Evolutionary conservation across 768 basidiomycete species (phyloP).

Genomic region (Arthromyces matolae): DNA sequence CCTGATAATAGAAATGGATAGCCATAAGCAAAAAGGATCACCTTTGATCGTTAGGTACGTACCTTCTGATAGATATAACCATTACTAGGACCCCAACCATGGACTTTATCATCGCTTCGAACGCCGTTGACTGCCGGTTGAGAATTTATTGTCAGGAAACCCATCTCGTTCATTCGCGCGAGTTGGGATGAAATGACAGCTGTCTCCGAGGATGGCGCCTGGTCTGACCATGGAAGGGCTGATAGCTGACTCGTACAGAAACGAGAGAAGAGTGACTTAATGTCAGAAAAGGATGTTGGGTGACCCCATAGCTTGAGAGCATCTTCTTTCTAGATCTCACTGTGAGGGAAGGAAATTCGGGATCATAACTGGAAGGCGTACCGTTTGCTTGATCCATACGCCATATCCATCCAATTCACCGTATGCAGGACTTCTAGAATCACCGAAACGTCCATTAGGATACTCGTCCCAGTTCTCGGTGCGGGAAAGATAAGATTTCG

Average conservation of each 20-base stretch:
- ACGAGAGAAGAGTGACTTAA: slow-evolving; percentile 70
- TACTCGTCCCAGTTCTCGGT: slow-evolving; percentile 99
- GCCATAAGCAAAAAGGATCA: background rate
- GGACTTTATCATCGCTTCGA: slow-evolving; percentile 75
- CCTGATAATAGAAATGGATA: slow-evolving; percentile 40
- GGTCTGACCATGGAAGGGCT: slow-evolving; percentile 94
- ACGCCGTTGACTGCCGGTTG: slow-evolving; percentile 94
- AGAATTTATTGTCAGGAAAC: slow-evolving; percentile 96
- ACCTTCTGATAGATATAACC: slow-evolving; percentile 97
- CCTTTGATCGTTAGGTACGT: slow-evolving; percentile 1
- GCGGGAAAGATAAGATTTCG: slow-evolving; percentile 91
- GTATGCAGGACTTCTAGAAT: slow-evolving; percentile 95
- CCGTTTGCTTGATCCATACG: slow-evolving; percentile 86
- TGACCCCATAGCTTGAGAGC: slow-evolving; percentile 86
- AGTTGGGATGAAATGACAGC: slow-evolving; percentile 73
- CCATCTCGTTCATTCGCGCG: slow-evolving; percentile 81
- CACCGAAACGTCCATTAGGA: slow-evolving; percentile 98
- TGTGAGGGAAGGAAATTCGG: slow-evolving; percentile 8
- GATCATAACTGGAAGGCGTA: slow-evolving; percentile 24
- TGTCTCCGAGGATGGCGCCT: slow-evolving; percentile 82
- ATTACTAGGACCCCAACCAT: slow-evolving; percentile 93
- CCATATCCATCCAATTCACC: slow-evolving; percentile 98
- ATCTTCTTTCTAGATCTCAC: slow-evolving; percentile 65
- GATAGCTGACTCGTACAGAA: slow-evolving; percentile 76
- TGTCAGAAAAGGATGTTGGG: slow-evolving; percentile 62